These are phyloP conservation scores for Candida railenensis DNA, from an alignment of 805 yeast species.

Conservation along the genomic window DNA sequence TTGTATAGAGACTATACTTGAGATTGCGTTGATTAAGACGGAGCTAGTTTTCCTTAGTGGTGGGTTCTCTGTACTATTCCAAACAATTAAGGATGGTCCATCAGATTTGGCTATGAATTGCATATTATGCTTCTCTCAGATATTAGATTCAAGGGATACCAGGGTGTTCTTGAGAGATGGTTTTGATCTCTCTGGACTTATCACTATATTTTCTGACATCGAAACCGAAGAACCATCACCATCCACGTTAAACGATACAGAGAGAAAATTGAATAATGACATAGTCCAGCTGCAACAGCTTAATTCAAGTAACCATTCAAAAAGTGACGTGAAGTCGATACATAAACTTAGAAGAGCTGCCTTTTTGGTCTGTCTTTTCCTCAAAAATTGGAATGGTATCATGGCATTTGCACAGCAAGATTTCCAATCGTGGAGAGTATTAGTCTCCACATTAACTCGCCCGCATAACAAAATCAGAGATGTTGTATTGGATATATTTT, in stretches of 20 bases:
- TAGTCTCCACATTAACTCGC: slow-evolving; percentile 61
- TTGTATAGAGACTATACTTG: slow-evolving; percentile 43
- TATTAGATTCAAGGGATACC: slow-evolving; percentile 58
- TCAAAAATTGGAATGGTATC: slow-evolving; percentile 78
- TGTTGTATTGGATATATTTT: slow-evolving; percentile 66
- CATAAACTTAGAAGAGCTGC: slow-evolving; percentile 63
- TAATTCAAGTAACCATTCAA: slow-evolving; percentile 12
- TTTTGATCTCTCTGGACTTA: slow-evolving; percentile 57
- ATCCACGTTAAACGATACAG: neutral
- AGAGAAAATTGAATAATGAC: neutral
- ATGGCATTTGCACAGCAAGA: slow-evolving; percentile 59
- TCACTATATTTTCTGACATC: slow-evolving; percentile 68
- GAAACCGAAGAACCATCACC: neutral
- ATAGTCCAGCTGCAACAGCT: neutral
- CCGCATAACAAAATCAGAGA: slow-evolving; percentile 58
- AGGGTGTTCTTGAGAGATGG: slow-evolving; percentile 58
- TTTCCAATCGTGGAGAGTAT: slow-evolving; percentile 52
- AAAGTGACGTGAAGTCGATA: slow-evolving; percentile 22
- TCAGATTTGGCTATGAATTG: slow-evolving; percentile 17
- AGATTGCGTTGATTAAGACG: slow-evolving; percentile 36
- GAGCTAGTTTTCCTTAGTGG: slow-evolving; percentile 48
- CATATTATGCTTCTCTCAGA: slow-evolving; percentile 40
- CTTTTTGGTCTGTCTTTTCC: slow-evolving; percentile 53
- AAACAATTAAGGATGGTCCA: slow-evolving; percentile 38
- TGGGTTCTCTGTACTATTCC: slow-evolving; percentile 50